phyloP scores from a whole-genome alignment of 2,329 filamentous ascomycete species.

The Echinosphaeria canescens region DNA sequence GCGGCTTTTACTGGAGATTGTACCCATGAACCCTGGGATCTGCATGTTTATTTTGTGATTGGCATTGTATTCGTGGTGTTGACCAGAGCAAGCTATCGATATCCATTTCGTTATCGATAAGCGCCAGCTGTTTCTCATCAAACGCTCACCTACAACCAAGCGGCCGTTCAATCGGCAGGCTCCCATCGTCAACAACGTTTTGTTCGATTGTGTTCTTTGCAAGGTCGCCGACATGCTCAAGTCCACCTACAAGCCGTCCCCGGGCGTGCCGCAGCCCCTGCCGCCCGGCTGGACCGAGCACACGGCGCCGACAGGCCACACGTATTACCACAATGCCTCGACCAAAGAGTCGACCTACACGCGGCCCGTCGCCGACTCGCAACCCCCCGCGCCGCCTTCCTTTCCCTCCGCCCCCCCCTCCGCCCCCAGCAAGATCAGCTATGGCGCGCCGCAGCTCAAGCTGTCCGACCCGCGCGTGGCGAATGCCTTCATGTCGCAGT shows the following conservation, averaged over 20 bases:
- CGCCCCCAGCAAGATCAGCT: conserved; percentile 10
- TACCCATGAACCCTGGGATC: no score
- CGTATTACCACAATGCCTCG: conserved; percentile 68
- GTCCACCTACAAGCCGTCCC: conserved; percentile 48
- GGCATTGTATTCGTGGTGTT: no score
- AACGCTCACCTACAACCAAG: neutral
- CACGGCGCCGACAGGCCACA: conserved; percentile 68
- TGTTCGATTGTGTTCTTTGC: no score
- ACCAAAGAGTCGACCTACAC: conserved; percentile 79
- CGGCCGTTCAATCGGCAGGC: no score
- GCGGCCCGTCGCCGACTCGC: conserved; percentile 29
- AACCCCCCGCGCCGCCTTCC: neutral
- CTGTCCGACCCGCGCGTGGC: conserved; percentile 32
- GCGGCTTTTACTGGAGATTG: no score
- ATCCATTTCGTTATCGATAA: no score
- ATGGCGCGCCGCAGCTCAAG: conserved; percentile 13
- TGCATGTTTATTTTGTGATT: no score
- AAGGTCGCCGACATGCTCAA: conserved; percentile 36
- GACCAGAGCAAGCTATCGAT: no score
- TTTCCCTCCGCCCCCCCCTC: neutral
- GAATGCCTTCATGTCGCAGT: conserved; percentile 37
- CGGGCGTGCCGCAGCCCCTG: conserved; percentile 30
- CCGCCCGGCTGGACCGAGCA: conserved; percentile 83
- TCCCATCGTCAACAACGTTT: no score
- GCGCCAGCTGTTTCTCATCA: neutral